Evolutionary conservation across 176 grass and related monocot species (phyloP).

Genomic region (Echinochloa phyllopogon): DNA sequence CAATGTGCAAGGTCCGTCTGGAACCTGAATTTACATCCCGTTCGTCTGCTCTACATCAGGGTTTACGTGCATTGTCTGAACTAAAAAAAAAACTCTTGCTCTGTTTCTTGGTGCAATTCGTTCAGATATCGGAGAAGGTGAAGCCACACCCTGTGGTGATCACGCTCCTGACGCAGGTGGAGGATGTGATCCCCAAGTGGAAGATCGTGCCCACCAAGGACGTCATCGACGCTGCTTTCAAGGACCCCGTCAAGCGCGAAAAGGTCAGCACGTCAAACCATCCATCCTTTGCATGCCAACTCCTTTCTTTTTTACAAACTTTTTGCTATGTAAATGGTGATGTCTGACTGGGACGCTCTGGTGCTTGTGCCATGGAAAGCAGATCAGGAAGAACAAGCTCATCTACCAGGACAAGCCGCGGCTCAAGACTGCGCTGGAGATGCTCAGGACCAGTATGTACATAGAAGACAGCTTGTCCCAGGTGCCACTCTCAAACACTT

Average conservation of each 20-base stretch:
- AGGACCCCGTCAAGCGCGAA: constrained; percentile 83
- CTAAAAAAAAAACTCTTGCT: not conserved
- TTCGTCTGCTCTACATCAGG: not conserved
- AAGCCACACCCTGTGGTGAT: constrained; percentile 82
- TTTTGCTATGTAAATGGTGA: not conserved
- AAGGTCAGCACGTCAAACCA: constrained; percentile 39
- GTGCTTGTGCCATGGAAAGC: constrained; percentile 7
- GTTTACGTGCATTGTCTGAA: not conserved
- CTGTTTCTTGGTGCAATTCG: not conserved
- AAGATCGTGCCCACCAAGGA: constrained; percentile 95
- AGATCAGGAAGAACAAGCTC: constrained; percentile 85
- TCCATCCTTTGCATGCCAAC: too few species aligned
- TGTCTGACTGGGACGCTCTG: not conserved
- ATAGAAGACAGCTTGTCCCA: constrained; percentile 72
- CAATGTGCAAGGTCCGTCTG: constrained; percentile 81
- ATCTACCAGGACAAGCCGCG: constrained; percentile 95
- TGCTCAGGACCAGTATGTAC: constrained; percentile 88
- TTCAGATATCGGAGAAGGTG: constrained; percentile 94
- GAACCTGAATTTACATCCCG: not conserved
- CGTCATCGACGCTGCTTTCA: constrained; percentile 91
- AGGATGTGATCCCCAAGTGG: constrained; percentile 91
- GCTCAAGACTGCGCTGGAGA: constrained; percentile 82
- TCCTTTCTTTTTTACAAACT: not conserved
- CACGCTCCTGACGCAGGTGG: constrained; percentile 71
- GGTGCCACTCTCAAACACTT: constrained; percentile 34